Percentiles rank a stretch among this genome's conserved stretches.
phyloP scores from a whole-genome alignment of 2,329 filamentous ascomycete species.

The Ustulina deusta region DNA sequence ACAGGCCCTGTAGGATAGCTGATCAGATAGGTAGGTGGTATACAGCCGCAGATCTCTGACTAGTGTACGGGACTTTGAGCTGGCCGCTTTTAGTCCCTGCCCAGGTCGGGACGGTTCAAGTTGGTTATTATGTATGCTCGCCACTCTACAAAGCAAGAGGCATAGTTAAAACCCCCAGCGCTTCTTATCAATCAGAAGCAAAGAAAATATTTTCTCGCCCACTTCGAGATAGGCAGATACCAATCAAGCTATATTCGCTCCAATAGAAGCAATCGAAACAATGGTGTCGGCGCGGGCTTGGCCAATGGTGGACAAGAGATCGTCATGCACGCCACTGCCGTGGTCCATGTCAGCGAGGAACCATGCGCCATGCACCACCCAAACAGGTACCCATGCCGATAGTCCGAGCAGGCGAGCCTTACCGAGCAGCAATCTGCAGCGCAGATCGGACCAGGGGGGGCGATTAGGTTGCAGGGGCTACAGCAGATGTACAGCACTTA shows the following conservation, averaged over 20 bases:
- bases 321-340: constrained; percentile 36
- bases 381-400: constrained; percentile 8
- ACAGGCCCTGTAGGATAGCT: too few relatives aligned
- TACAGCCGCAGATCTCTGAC: too few relatives aligned
- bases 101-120: too few relatives aligned
- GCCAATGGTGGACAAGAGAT: constrained; percentile 22
- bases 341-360: constrained; percentile 15
- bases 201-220: constrained; percentile 12
- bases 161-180: not conserved
- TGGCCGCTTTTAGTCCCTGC: too few relatives aligned
- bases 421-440: constrained; percentile 18
- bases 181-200: constrained; percentile 11
- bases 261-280: not conserved
- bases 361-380: constrained; percentile 17
- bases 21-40: too few relatives aligned
- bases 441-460: constrained; percentile 25
- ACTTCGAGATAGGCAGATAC: not conserved
- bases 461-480: constrained; percentile 25
- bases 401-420: constrained; percentile 13
- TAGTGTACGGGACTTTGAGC: too few relatives aligned
- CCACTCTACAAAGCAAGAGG: not conserved
- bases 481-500: not conserved
- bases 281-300: not conserved
- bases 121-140: too few relatives aligned
- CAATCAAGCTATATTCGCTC: not conserved